Conservation (phyloP, 345 rosid genomes). For the Hevea brasiliensis region DNA sequence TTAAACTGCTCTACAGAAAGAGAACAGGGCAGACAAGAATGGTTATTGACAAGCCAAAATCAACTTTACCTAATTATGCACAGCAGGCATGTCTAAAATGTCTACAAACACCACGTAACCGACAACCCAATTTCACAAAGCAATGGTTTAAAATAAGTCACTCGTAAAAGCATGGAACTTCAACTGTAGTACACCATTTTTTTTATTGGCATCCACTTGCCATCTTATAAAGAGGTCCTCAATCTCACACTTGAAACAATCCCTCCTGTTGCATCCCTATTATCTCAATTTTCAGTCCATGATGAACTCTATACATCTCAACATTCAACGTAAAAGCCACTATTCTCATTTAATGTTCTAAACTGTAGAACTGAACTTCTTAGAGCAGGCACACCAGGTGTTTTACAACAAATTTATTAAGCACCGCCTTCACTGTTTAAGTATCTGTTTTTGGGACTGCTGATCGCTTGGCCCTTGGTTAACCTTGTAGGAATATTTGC, state of each 20-base stretch:
- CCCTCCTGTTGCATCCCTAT: background rate
- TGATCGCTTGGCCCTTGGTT: conserved; percentile 18
- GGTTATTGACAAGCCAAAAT: too few relatives aligned
- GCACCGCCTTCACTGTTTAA: background rate
- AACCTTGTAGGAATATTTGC: conserved; percentile 6
- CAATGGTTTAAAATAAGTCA: background rate
- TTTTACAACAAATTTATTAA: background rate
- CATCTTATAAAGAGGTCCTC: background rate
- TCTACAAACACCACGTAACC: background rate
- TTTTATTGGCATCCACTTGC: background rate
- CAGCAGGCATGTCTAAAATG: too few relatives aligned
- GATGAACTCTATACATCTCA: background rate
- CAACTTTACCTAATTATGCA: too few relatives aligned
- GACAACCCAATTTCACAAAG: background rate
- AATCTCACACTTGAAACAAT: background rate
- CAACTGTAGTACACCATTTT: background rate
- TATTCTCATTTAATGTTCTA: background rate
- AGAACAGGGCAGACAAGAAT: too few relatives aligned
- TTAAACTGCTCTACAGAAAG: too few relatives aligned
- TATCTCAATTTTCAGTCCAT: background rate
- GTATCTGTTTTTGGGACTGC: conserved; percentile 1
- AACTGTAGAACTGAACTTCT: background rate
- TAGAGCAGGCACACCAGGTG: background rate
- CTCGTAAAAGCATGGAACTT: background rate
- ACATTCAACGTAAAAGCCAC: background rate